phyloP scores from a whole-genome alignment of 2,329 filamentous ascomycete species.

The Fusarium sp. region DNA sequence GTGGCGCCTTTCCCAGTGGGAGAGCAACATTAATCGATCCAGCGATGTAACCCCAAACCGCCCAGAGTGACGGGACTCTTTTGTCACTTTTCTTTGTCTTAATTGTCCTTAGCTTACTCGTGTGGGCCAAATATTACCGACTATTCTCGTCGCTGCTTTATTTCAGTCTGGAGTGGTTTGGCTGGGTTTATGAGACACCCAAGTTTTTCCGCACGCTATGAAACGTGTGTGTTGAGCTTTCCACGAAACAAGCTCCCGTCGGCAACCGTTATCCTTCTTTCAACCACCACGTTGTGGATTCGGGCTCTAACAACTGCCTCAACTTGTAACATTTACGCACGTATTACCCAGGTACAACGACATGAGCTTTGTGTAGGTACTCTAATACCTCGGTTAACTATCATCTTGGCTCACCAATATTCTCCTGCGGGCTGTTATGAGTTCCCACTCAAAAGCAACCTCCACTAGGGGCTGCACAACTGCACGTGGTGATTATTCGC shows the following conservation, averaged over 20 bases:
- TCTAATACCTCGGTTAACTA: conserved; percentile 16
- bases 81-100: conserved; percentile 25
- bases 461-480: conserved; percentile 12
- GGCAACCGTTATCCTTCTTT: conserved; percentile 23
- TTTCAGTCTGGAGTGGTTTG: background rate
- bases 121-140: conserved; percentile 27
- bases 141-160: conserved; percentile 19
- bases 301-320: conserved; percentile 3
- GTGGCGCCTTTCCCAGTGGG: conserved; percentile 28
- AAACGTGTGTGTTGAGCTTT: conserved; percentile 40
- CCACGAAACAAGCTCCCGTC: conserved; percentile 19
- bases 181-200: conserved; percentile 22
- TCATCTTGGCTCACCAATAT: conserved; percentile 26
- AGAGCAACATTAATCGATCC: conserved; percentile 29
- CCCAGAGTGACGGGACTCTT: conserved; percentile 27
- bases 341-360: conserved; percentile 10
- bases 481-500: conserved; percentile 36
- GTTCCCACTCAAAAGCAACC: conserved; percentile 16
- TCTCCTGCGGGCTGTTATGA: conserved; percentile 26
- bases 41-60: conserved; percentile 38
- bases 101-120: background rate
- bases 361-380: conserved; percentile 1
- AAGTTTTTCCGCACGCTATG: conserved; percentile 30
- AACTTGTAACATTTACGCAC: conserved; percentile 14
- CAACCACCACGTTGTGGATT: conserved; percentile 15